Evolutionary conservation across 2,329 filamentous ascomycete genomes (phyloP).

Genomic region (Dendryphion nanum): DNA sequence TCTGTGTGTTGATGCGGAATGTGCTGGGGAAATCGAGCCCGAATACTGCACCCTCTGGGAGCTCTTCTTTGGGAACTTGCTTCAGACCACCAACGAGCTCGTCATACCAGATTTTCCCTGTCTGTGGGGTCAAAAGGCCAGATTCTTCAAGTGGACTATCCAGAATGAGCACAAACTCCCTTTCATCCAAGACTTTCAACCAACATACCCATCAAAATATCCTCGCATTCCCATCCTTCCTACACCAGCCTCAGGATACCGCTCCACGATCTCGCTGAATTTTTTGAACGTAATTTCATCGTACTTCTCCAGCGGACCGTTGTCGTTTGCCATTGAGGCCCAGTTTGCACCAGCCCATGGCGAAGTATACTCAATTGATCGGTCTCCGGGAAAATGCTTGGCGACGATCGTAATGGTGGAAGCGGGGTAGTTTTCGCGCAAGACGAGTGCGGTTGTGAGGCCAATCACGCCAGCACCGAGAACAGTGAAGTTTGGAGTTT

Average conservation of each 20-base stretch:
- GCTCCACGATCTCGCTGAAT: conserved; percentile 26
- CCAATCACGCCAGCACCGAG: conserved; percentile 63
- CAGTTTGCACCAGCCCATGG: conserved; percentile 87
- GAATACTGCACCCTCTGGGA: conserved; percentile 38
- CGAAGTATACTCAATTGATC: conserved; percentile 85
- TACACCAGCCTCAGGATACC: conserved; percentile 24
- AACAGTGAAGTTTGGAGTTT: conserved; percentile 19
- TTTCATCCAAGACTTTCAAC: background rate
- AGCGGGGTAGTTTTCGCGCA: conserved; percentile 53
- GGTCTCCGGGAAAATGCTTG: conserved; percentile 92
- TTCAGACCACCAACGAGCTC: conserved; percentile 39
- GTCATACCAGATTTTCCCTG: conserved; percentile 45
- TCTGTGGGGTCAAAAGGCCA: conserved; percentile 34
- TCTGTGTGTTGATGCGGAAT: conserved; percentile 41
- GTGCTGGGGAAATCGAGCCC: conserved; percentile 36
- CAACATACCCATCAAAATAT: conserved; percentile 24
- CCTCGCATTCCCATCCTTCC: conserved; percentile 27
- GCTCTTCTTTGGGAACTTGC: conserved; percentile 21
- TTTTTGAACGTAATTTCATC: conserved; percentile 30
- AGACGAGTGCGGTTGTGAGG: conserved; percentile 62
- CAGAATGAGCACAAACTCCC: no score
- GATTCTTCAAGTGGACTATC: conserved; percentile 15
- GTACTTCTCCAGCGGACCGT: conserved; percentile 29
- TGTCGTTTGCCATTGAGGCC: conserved; percentile 52
- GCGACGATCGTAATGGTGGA: conserved; percentile 70